Conservation (phyloP, 441 rosid genomes). For the Arabidopsis hybrid region DNA sequence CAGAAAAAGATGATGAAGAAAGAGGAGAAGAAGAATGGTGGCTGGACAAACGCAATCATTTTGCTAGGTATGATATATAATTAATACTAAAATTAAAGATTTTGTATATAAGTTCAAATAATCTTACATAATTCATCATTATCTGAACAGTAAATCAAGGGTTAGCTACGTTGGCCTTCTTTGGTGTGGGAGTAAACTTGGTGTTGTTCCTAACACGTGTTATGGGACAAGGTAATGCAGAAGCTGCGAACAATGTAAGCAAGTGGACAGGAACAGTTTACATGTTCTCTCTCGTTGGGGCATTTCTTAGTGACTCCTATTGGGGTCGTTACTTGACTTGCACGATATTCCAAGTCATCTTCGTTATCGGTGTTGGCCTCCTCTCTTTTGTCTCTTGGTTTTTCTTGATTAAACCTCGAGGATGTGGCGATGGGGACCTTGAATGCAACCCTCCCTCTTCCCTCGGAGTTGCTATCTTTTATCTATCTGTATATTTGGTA, state of each 20-base stretch:
- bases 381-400: conserved; percentile 67
- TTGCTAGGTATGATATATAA: conserved; percentile 59
- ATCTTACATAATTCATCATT: neutral
- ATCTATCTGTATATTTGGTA: conserved; percentile 66
- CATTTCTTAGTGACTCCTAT: conserved; percentile 92
- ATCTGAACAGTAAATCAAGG: conserved; percentile 74
- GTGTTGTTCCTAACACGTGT: conserved; percentile 87
- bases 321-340: conserved; percentile 85
- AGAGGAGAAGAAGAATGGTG: conserved; percentile 35
- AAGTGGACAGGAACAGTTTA: conserved; percentile 98
- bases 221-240: conserved; percentile 75
- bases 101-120: neutral
- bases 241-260: conserved; percentile 88
- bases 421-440: conserved; percentile 68
- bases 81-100: neutral
- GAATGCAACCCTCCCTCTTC: conserved; percentile 57
- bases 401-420: conserved; percentile 70
- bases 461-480: conserved; percentile 57
- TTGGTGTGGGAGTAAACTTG: conserved; percentile 90
- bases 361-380: conserved; percentile 61
- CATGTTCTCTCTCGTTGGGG: conserved; percentile 78
- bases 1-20: conserved; percentile 43
- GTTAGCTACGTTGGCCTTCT: conserved; percentile 88
- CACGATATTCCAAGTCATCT: conserved; percentile 44
- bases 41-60: conserved; percentile 70